Percentiles rank a stretch among this genome's conserved stretches.
Conservation (phyloP, 768 basidiomycete genomes). For the Xerocomus spinulosus region DNA sequence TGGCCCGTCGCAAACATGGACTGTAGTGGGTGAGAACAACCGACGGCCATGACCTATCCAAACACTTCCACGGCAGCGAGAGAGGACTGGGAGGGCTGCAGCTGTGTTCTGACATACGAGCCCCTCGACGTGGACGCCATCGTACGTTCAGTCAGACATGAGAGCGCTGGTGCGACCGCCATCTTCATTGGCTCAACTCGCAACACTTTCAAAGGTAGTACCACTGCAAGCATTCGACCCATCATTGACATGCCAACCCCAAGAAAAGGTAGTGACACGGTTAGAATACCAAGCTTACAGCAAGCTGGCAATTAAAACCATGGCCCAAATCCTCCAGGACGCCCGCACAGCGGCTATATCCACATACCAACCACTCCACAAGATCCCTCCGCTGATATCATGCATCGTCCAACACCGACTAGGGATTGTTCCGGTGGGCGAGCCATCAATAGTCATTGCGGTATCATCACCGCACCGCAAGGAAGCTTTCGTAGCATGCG, state of each 20-base stretch:
- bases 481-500: slow-evolving; percentile 76
- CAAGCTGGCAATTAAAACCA: slow-evolving; percentile 73
- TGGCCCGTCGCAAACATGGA: slow-evolving; percentile 11
- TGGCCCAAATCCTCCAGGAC: slow-evolving; percentile 53
- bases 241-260: slow-evolving; percentile 4
- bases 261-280: slow-evolving; percentile 66
- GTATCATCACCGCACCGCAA: slow-evolving; percentile 82
- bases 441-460: slow-evolving; percentile 80
- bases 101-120: slow-evolving; percentile 54
- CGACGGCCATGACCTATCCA: slow-evolving; percentile 20
- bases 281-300: slow-evolving; percentile 84
- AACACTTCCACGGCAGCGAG: slow-evolving; percentile 24
- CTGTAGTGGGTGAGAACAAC: slow-evolving; percentile 1
- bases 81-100: slow-evolving; percentile 20
- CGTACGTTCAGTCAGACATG: slow-evolving; percentile 57
- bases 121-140: slow-evolving; percentile 55
- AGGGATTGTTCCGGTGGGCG: slow-evolving; percentile 71
- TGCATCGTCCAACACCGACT: slow-evolving; percentile 73
- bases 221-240: neutral
- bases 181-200: slow-evolving; percentile 84
- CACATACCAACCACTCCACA: slow-evolving; percentile 33
- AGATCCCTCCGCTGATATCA: slow-evolving; percentile 41
- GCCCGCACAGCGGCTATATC: slow-evolving; percentile 40
- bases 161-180: slow-evolving; percentile 66
- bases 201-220: slow-evolving; percentile 74